Base-by-base conservation (phyloP, 805 yeast genomes). In the Dipodascopsis uninucleata region DNA sequence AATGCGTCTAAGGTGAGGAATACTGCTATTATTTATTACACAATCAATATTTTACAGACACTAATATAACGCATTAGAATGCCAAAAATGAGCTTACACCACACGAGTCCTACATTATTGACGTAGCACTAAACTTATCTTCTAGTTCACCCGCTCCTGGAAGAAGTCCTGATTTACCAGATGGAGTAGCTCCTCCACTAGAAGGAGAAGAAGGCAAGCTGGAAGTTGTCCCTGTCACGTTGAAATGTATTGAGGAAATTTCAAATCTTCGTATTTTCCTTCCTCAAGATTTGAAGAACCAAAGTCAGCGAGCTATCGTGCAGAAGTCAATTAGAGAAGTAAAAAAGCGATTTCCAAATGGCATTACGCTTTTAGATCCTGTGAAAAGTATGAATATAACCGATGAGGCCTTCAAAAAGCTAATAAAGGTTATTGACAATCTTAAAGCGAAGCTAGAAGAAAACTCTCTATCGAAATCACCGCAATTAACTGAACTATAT, bases 311-410 rank as follows among this genome's bases (percentile, higher is more conserved):
- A 68, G 71, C 78, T 68, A 61, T 79, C 60, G 72, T 80, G 61
- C 70, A 70, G 32, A 85, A 85, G 61, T 82, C 94, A 5, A 69
- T 93, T 59, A 73, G 71, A 41, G 97, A 93, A 64, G 87, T 88
- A 50, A 76, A 79, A 26, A 78, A 82, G 56, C 79, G 95, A 66
- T 82, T 88, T 60, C 88, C 94, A 8, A 93, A 86, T 61, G 96
- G 96, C 1, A 72, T 93, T 28, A 96, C 97, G n/a, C 61, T 79
- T 35, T 74, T 93, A 64, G 96, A 93, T 65, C 97, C 98, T 3
- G 71, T 93, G 29, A 82, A 79, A 50, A 86, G 84, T 61, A 93
- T 93, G 98, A 85, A 88, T 61, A 90, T 93, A 57, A 82, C 55
- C 36, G 96, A 86, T 61, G 76, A 75, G 3, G 85, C 85, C 16